Evolutionary conservation across 1,139 yeast species (phyloP), one percentile per base, ranked within the genome.

Genomic region (Meyerozyma sp.): DNA sequence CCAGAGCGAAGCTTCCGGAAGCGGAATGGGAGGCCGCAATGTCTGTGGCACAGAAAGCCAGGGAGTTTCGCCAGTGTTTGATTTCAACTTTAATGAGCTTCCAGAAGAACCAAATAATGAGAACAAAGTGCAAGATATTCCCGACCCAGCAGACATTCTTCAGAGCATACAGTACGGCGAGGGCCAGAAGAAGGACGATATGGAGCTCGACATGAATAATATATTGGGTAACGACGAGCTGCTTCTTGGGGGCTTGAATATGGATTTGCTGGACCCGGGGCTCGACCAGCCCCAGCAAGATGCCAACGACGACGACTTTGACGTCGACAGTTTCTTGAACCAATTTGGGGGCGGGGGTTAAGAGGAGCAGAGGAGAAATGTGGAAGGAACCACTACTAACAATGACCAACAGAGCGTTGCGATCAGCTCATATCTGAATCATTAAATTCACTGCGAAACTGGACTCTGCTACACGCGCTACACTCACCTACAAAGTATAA

Each of bases 311-410:
- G 77, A 71, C 48, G 55, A 51, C 38, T 73, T 73, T 53, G 77
- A 73, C 49, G 77, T 73, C 36, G 78, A 73, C 47, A 70, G 64
- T 49, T 73, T 73, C 51, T 63, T 73, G 50, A 71, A 70, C 50
- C 77, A 73, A 51, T 71, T 71, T 54, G 75, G 75, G 6, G 69
- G 59, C 30, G 60, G 58, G 34, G 66, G 63, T 9, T 49, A 13
- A 26, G 18, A 13, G 38, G 13, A 9, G 9, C n/a, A 21, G 11
- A n/a, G 36, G 10, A n/a, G n/a, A n/a, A n/a, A n/a, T n/a, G n/a
- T n/a, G n/a, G n/a, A n/a, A n/a, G n/a, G n/a, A n/a, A n/a, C n/a
- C n/a, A n/a, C n/a, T n/a, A n/a, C n/a, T n/a, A n/a, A n/a, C n/a
- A n/a, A 16, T 16, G 16, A 3, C 18, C 18, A 16, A 16, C 3